Evolutionary conservation across 257 asterid genomes (phyloP).

Genomic region (Apocynum venetum): DNA sequence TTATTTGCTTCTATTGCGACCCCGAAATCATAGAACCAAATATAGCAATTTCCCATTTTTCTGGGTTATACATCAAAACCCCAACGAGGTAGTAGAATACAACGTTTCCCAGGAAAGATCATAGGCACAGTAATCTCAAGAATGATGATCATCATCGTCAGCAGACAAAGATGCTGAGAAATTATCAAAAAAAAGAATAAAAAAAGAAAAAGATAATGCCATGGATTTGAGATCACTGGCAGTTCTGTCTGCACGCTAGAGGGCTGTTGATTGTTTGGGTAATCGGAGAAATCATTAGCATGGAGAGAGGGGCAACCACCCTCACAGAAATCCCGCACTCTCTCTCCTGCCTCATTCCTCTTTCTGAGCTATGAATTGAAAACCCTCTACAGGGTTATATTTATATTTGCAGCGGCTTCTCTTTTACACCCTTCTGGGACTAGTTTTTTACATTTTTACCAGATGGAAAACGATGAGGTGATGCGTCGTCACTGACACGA

Average conservation of each 20-base stretch:
- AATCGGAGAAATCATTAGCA: background rate
- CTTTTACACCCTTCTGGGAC: no score
- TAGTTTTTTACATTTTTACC: no score
- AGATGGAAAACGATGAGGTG: no score
- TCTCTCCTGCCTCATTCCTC: conserved; percentile 6
- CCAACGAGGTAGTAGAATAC: background rate
- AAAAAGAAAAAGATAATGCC: background rate
- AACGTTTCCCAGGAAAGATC: background rate
- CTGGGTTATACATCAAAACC: background rate
- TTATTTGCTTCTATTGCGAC: background rate
- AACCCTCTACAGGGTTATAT: background rate
- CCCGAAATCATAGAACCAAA: background rate
- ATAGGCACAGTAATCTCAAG: background rate
- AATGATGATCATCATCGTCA: background rate
- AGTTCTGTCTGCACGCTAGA: background rate
- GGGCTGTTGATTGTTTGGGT: background rate
- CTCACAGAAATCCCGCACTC: background rate
- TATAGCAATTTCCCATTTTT: no score
- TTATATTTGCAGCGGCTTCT: background rate
- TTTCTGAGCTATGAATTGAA: background rate
- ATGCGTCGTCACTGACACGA: no score
- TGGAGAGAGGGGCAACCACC: background rate
- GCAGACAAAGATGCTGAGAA: background rate
- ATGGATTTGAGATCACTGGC: background rate
- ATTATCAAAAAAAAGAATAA: background rate